Evolutionary conservation across 1,139 yeast species (phyloP).

Genomic region (Protomyces inundatus): DNA sequence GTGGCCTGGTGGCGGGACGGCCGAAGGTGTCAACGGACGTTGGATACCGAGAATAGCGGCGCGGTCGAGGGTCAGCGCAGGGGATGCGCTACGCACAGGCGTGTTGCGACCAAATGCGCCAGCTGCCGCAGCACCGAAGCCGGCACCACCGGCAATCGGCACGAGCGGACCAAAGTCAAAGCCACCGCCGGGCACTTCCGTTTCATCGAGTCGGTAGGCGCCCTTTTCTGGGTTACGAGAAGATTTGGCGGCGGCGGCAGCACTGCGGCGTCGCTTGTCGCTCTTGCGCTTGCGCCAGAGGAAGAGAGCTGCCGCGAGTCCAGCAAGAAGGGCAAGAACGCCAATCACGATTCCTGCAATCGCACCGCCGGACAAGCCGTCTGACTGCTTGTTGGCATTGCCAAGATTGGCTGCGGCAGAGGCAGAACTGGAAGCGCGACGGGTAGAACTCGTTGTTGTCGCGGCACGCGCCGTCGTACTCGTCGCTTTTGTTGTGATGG

Average conservation of each 20-base stretch:
- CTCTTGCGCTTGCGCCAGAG: conserved; percentile 13
- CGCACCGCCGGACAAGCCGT: conserved; percentile 18
- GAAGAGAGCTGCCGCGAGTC: conserved; percentile 7
- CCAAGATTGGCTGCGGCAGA: background rate
- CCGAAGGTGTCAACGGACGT: conserved; percentile 15
- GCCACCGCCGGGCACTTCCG: conserved; percentile 10
- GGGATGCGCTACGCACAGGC: conserved; percentile 13
- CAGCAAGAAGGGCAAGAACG: conserved; percentile 6
- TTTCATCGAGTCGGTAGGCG: conserved; percentile 2
- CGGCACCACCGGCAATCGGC: background rate
- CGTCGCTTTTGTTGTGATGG: background rate
- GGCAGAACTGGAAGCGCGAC: background rate
- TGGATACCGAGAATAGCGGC: conserved; percentile 21
- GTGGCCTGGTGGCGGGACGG: conserved; percentile 20
- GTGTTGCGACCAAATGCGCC: background rate
- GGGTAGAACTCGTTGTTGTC: background rate
- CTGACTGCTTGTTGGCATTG: background rate
- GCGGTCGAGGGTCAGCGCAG: conserved; percentile 12
- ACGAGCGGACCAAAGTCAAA: conserved; percentile 22
- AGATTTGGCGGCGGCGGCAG: conserved; percentile 1
- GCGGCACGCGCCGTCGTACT: background rate
- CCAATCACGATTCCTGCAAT: conserved; percentile 23
- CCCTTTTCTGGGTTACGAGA: conserved; percentile 20
- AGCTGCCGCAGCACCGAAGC: background rate
- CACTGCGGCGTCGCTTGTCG: background rate